Evolutionary conservation across 2,329 filamentous ascomycete genomes (phyloP).

Genomic region (Aspergillus sergii): DNA sequence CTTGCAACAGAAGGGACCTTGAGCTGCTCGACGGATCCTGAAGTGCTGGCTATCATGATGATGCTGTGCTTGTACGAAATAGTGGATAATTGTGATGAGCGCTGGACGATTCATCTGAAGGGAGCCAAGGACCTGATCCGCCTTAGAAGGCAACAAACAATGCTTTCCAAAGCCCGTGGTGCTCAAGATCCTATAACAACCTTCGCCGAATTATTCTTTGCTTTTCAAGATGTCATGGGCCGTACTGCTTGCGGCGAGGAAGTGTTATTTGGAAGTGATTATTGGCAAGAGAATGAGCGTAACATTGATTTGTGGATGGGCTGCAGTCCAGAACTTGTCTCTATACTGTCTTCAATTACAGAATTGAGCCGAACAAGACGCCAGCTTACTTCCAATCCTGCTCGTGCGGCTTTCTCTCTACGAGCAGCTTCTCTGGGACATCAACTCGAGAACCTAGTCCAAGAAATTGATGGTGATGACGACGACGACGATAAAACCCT

Average conservation of each 20-base stretch:
- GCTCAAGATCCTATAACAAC: conserved; percentile 32
- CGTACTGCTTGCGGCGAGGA: conserved; percentile 54
- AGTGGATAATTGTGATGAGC: conserved; percentile 45
- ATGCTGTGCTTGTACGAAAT: conserved; percentile 52
- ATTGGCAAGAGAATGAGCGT: conserved; percentile 46
- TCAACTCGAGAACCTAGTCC: conserved; percentile 37
- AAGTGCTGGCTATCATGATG: conserved; percentile 49
- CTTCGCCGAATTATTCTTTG: conserved; percentile 52
- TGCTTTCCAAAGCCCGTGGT: conserved; percentile 13
- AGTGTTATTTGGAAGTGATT: conserved; percentile 51
- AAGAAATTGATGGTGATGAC: conserved; percentile 33
- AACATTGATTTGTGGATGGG: conserved; percentile 52
- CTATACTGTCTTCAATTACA: conserved; percentile 51
- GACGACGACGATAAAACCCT: conserved; percentile 36
- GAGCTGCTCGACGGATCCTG: conserved; percentile 33
- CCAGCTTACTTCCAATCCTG: conserved; percentile 26
- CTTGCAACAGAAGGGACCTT: conserved; percentile 31
- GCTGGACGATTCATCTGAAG: conserved; percentile 53
- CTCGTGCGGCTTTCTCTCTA: conserved; percentile 30
- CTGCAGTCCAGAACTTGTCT: conserved; percentile 51
- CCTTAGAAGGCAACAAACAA: conserved; percentile 34
- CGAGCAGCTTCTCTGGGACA: conserved; percentile 39
- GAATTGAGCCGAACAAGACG: conserved; percentile 47
- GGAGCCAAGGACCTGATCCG: conserved; percentile 53
- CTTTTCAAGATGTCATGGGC: conserved; percentile 56